Conservation (phyloP, 192 early-diverging fungal species). For the Coemansia guatemalensis region DNA sequence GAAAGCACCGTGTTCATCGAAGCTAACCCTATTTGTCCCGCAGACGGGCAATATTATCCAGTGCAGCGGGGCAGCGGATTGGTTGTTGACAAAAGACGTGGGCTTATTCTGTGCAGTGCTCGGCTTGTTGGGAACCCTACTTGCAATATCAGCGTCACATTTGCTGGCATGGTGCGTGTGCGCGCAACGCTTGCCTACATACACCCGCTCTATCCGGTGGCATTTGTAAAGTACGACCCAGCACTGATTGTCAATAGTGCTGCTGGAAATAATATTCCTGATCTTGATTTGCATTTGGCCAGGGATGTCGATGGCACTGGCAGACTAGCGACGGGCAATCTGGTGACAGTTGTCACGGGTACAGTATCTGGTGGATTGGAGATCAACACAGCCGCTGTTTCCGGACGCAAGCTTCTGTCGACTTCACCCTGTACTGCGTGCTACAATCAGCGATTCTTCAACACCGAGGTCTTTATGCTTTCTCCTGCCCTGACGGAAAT, state of each 20-base stretch:
- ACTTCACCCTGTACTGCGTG: slow-evolving; percentile 17
- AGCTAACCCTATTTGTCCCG: slow-evolving; percentile 13
- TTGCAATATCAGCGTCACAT: slow-evolving; percentile 79
- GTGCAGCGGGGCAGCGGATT: slow-evolving; percentile 58
- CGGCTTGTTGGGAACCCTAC: slow-evolving; percentile 73
- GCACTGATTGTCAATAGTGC: neutral
- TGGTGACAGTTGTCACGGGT: slow-evolving; percentile 13
- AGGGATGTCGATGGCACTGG: neutral
- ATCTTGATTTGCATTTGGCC: neutral
- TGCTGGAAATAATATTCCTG: neutral
- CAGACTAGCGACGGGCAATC: slow-evolving; percentile 12
- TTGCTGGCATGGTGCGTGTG: slow-evolving; percentile 78
- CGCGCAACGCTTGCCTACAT: slow-evolving; percentile 73
- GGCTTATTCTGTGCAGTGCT: slow-evolving; percentile 77
- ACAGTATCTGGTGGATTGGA: neutral
- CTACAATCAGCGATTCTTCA: slow-evolving; percentile 22
- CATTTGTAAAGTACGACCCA: slow-evolving; percentile 33
- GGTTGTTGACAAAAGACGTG: slow-evolving; percentile 70
- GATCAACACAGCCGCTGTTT: slow-evolving; percentile 10
- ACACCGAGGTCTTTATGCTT: slow-evolving; percentile 19
- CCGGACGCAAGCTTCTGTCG: slow-evolving; percentile 11
- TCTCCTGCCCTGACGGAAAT: neutral
- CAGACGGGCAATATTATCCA: slow-evolving; percentile 17
- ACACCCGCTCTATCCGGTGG: slow-evolving; percentile 67
- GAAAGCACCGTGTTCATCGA: slow-evolving; percentile 18